phyloP scores from a whole-genome alignment of 768 basidiomycete genomes.

The Psilocybe sp. region DNA sequence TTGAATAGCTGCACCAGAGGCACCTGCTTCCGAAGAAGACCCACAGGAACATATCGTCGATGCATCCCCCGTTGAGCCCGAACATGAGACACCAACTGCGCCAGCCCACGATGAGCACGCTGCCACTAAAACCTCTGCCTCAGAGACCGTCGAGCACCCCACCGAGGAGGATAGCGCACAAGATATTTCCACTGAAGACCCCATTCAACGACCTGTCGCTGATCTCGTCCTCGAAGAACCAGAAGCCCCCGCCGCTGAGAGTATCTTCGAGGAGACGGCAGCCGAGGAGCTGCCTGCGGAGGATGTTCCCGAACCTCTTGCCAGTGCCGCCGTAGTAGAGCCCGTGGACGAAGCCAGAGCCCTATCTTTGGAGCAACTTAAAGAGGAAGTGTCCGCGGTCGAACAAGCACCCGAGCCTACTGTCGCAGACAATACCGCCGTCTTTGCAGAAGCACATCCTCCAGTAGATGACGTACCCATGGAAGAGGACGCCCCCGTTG shows the following conservation, averaged over 20 bases:
- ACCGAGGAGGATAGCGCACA: background rate
- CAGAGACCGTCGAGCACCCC: too few species aligned
- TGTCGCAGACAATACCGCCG: too few species aligned
- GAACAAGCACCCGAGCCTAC: background rate
- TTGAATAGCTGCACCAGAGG: too few species aligned
- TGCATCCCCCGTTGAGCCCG: too few species aligned
- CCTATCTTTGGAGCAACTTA: background rate
- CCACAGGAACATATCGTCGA: too few species aligned
- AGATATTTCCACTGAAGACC: background rate
- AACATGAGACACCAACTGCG: too few species aligned
- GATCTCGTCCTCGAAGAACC: constrained; percentile 1
- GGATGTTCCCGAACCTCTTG: background rate
- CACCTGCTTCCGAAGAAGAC: too few species aligned
- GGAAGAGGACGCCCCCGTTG: background rate
- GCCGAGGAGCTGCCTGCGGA: constrained; percentile 4
- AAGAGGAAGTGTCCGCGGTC: background rate
- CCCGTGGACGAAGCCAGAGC: background rate
- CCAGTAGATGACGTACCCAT: too few species aligned
- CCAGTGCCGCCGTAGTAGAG: background rate
- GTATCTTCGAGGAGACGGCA: background rate
- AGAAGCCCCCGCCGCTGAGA: background rate
- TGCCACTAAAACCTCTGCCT: too few species aligned
- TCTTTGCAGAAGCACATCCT: background rate
- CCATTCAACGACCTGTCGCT: background rate
- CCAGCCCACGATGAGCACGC: too few species aligned